phyloP scores from a whole-genome alignment of 202 grass and related monocot species.

The Panicum virgatum region DNA sequence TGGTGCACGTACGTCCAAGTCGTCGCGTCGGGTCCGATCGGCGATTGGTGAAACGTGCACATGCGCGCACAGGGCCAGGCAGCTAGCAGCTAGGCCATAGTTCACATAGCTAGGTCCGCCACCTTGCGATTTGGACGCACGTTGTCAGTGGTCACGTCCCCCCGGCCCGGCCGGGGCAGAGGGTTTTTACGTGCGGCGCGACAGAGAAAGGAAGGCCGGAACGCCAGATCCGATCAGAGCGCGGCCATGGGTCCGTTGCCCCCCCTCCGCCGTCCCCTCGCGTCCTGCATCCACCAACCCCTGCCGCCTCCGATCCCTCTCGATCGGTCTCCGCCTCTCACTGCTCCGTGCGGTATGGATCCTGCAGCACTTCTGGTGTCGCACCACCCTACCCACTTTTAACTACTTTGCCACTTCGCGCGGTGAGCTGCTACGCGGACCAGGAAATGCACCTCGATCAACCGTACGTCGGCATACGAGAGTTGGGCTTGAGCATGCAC shows the following conservation, averaged over 20 bases:
- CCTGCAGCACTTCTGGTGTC: neutral
- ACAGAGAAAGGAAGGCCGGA: slow-evolving; percentile 14
- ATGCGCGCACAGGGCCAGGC: slow-evolving; percentile 16
- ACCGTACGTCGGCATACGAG: neutral
- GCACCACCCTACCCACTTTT: slow-evolving; percentile 18
- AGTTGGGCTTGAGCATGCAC: neutral
- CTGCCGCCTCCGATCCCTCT: neutral
- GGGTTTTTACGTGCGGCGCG: slow-evolving; percentile 4
- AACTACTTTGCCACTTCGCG: slow-evolving; percentile 38
- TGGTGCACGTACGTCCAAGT: neutral
- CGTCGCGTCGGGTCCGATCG: neutral
- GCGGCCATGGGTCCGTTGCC: neutral
- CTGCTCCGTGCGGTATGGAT: neutral
- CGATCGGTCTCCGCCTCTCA: neutral
- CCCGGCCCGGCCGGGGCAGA: neutral
- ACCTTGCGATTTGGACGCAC: slow-evolving; percentile 23
- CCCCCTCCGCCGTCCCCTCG: neutral
- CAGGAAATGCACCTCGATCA: neutral
- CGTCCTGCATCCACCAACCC: neutral
- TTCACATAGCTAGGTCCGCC: neutral
- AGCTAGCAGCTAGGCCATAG: neutral
- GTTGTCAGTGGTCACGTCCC: slow-evolving; percentile 7
- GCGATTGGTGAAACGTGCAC: slow-evolving; percentile 31
- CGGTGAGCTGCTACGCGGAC: neutral
- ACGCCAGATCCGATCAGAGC: slow-evolving; percentile 37